Percentiles rank a stretch among this genome's conserved stretches.
Conservation (phyloP, 768 basidiomycete genomes). For the Xerocomellus chrysenteron region DNA sequence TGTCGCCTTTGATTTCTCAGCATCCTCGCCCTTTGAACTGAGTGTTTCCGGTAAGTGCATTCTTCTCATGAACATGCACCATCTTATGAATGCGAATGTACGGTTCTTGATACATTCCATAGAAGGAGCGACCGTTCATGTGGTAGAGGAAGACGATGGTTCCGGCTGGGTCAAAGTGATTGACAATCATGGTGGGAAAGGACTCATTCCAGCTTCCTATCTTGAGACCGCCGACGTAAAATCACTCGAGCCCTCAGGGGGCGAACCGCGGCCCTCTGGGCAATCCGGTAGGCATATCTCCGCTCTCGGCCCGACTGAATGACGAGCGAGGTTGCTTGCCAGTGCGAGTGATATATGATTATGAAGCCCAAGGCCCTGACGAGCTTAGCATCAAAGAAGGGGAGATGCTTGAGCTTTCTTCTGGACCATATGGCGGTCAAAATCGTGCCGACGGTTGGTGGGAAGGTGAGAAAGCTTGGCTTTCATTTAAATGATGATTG, state of each 20-base stretch:
- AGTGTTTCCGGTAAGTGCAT: constrained; percentile 53
- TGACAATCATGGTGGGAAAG: constrained; percentile 55
- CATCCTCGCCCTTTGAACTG: constrained; percentile 78
- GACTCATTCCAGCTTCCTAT: constrained; percentile 86
- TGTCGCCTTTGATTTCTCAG: constrained; percentile 72
- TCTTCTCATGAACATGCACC: constrained; percentile 6
- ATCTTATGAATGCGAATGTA: constrained; percentile 8
- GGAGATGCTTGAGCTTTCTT: constrained; percentile 62
- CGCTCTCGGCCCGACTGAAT: constrained; percentile 1
- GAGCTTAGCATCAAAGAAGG: constrained; percentile 66
- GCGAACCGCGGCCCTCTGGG: constrained; percentile 36
- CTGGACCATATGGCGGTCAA: constrained; percentile 57
- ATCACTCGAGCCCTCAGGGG: constrained; percentile 6
- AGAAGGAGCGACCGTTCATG: constrained; percentile 65
- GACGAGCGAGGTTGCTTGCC: constrained; percentile 3
- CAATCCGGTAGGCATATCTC: constrained; percentile 48
- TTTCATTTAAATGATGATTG: constrained; percentile 23
- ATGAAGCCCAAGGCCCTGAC: constrained; percentile 69
- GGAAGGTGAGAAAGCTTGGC: constrained; percentile 58
- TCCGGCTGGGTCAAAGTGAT: constrained; percentile 84
- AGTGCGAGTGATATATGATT: constrained; percentile 86
- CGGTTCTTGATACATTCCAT: constrained; percentile 15
- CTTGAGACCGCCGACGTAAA: constrained; percentile 43
- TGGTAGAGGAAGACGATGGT: constrained; percentile 81
- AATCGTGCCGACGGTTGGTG: constrained; percentile 81